Evolutionary conservation across 2,329 filamentous ascomycete genomes (phyloP).

Genomic region (Cadophora gregata): DNA sequence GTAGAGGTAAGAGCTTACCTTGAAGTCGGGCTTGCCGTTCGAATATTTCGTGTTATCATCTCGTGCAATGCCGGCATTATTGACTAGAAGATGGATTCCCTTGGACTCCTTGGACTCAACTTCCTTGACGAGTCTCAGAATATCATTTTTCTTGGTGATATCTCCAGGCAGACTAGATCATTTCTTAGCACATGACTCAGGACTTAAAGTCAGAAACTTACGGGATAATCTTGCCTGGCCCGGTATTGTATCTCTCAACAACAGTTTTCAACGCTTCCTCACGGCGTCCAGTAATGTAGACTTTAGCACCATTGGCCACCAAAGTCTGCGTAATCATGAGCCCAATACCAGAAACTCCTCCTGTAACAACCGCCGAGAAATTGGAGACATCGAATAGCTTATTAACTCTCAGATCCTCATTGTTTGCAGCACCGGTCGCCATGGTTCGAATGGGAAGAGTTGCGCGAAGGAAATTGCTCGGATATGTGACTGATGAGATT

Average conservation of each 20-base stretch:
- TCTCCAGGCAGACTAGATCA: constrained; percentile 57
- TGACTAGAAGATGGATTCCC: constrained; percentile 62
- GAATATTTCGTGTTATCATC: constrained; percentile 58
- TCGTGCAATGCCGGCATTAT: constrained; percentile 61
- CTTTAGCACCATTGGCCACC: constrained; percentile 41
- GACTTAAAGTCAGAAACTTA: constrained; percentile 32
- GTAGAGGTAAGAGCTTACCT: constrained; percentile 33
- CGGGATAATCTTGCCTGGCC: constrained; percentile 45
- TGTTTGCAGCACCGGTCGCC: constrained; percentile 28
- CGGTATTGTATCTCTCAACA: constrained; percentile 57
- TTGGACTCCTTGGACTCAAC: constrained; percentile 58
- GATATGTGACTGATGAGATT: constrained; percentile 3
- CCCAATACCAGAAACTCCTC: constrained; percentile 39
- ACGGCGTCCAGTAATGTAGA: constrained; percentile 41
- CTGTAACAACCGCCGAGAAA: constrained; percentile 31
- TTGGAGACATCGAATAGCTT: constrained; percentile 34
- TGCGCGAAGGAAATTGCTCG: constrained; percentile 22
- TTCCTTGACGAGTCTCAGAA: constrained; percentile 58
- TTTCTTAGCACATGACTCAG: neutral
- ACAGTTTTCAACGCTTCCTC: constrained; percentile 40
- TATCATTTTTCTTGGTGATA: constrained; percentile 63
- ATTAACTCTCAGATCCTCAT: constrained; percentile 36
- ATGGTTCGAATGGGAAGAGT: constrained; percentile 26
- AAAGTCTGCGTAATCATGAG: constrained; percentile 43
- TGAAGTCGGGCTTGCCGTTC: constrained; percentile 54